These are phyloP conservation scores for Geranomyces variabilis DNA, from an alignment of 192 early-diverging fungal species.

Conservation along the genomic window DNA sequence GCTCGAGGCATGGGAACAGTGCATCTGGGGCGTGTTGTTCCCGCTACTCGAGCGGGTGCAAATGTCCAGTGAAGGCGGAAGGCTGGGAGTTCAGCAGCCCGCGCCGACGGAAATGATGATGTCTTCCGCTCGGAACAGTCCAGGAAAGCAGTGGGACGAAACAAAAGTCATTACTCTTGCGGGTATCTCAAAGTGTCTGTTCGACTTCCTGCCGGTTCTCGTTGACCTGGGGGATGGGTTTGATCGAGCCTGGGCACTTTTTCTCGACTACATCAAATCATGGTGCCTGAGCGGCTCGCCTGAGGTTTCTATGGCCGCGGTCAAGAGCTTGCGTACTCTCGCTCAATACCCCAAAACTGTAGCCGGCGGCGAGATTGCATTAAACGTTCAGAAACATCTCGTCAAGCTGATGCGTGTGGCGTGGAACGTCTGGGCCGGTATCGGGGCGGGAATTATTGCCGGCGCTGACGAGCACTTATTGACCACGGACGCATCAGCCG, in stretches of 20 bases:
- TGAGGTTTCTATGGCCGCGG: slow-evolving; percentile 76
- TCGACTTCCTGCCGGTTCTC: slow-evolving; percentile 67
- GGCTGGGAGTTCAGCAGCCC: not conserved
- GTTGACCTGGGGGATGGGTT: slow-evolving; percentile 64
- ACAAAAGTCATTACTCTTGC: slow-evolving; percentile 76
- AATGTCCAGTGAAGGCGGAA: slow-evolving; percentile 48
- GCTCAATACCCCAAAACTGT: slow-evolving; percentile 49
- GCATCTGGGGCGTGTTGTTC: slow-evolving; percentile 84
- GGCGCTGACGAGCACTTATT: slow-evolving; percentile 37
- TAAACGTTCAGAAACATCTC: slow-evolving; percentile 35
- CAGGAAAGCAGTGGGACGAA: slow-evolving; percentile 88
- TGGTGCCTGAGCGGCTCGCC: slow-evolving; percentile 67
- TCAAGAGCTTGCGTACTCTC: slow-evolving; percentile 71
- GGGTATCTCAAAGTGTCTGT: slow-evolving; percentile 70
- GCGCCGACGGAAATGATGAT: slow-evolving; percentile 8
- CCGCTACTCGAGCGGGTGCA: slow-evolving; percentile 78
- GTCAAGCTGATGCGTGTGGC: slow-evolving; percentile 62
- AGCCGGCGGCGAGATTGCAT: slow-evolving; percentile 20
- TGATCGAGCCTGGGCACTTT: slow-evolving; percentile 66
- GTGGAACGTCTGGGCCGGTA: slow-evolving; percentile 74
- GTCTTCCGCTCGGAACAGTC: slow-evolving; percentile 54
- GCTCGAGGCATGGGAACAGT: slow-evolving; percentile 76
- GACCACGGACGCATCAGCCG: not conserved
- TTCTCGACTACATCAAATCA: slow-evolving; percentile 75
- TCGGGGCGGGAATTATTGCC: slow-evolving; percentile 65